Percentiles rank a stretch among this genome's conserved stretches.
phyloP scores from a whole-genome alignment of 768 basidiomycete genomes.

The Collybia sordida region DNA sequence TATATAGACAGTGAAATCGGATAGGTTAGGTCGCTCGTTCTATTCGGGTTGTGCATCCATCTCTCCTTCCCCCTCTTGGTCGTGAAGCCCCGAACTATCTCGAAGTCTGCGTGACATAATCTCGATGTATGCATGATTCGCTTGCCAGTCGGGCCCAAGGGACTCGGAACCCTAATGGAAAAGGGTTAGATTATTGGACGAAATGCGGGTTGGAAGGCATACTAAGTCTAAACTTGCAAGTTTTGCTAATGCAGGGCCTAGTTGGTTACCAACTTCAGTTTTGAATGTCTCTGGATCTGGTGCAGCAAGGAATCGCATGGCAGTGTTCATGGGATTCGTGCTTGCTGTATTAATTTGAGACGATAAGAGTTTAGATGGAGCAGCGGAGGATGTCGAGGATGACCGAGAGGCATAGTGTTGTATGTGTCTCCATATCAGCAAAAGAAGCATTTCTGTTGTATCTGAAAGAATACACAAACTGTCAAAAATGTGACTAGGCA shows the following conservation, averaged over 20 bases:
- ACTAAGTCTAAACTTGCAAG: conserved; percentile 49
- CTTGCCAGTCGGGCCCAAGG: conserved; percentile 53
- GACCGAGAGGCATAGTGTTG: conserved; percentile 52
- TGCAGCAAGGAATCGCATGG: conserved; percentile 56
- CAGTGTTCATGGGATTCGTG: conserved; percentile 41
- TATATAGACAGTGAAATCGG: background rate
- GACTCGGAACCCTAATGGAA: conserved; percentile 39
- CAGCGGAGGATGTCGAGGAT: conserved; percentile 8
- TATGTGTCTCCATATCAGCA: conserved; percentile 81
- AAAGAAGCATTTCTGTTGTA: conserved; percentile 74
- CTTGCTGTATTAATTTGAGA: conserved; percentile 21
- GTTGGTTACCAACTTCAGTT: conserved; percentile 50
- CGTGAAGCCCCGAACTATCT: conserved; percentile 61
- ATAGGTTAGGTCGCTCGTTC: too few relatives aligned
- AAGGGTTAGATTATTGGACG: background rate
- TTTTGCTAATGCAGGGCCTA: conserved; percentile 55
- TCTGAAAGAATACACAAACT: conserved; percentile 32
- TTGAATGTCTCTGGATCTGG: conserved; percentile 61
- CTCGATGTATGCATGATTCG: conserved; percentile 70
- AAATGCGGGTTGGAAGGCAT: background rate
- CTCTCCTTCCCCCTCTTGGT: conserved; percentile 12
- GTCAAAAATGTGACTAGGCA: background rate
- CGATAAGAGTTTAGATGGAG: conserved; percentile 13
- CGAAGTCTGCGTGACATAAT: conserved; percentile 73
- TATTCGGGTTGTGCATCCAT: too few relatives aligned